phyloP scores from a whole-genome alignment of 352 stramenopile genomes.

The Phytophthora pseudosyringae region DNA sequence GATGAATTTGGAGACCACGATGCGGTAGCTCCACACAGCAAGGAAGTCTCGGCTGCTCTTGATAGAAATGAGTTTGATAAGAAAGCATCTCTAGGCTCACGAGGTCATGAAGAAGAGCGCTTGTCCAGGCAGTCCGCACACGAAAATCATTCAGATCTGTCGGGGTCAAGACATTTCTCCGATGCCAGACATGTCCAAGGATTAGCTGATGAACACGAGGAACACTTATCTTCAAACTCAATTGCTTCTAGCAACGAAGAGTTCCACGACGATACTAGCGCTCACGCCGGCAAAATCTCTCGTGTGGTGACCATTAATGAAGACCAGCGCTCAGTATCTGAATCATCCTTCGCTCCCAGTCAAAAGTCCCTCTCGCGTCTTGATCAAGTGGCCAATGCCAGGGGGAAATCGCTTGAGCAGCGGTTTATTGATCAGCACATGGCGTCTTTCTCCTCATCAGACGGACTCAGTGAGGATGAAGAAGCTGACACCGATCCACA shows the following conservation, averaged over 20 bases:
- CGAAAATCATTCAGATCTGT: neutral
- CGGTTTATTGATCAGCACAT: conserved; percentile 34
- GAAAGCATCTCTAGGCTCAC: neutral
- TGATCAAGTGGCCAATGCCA: conserved; percentile 26
- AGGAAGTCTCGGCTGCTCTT: neutral
- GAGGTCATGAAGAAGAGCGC: neutral
- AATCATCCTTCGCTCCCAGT: conserved; percentile 29
- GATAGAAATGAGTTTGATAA: neutral
- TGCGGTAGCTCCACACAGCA: neutral
- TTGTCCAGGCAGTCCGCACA: neutral
- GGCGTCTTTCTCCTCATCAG: conserved; percentile 35
- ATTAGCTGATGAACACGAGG: conserved; percentile 2
- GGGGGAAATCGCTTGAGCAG: conserved; percentile 21
- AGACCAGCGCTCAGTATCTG: conserved; percentile 15
- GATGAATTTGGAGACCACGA: neutral
- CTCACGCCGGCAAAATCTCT: neutral
- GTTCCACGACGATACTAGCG: neutral
- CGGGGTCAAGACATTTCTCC: neutral
- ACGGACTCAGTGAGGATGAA: conserved; percentile 17
- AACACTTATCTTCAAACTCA: conserved; percentile 4
- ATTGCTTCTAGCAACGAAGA: conserved; percentile 2
- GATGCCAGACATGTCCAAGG: neutral
- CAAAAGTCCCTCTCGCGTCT: conserved; percentile 28
- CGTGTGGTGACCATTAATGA: conserved; percentile 2
- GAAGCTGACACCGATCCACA: conserved; percentile 3